phyloP scores from a whole-genome alignment of 306 rosid species.

The Vigna mungo region DNA sequence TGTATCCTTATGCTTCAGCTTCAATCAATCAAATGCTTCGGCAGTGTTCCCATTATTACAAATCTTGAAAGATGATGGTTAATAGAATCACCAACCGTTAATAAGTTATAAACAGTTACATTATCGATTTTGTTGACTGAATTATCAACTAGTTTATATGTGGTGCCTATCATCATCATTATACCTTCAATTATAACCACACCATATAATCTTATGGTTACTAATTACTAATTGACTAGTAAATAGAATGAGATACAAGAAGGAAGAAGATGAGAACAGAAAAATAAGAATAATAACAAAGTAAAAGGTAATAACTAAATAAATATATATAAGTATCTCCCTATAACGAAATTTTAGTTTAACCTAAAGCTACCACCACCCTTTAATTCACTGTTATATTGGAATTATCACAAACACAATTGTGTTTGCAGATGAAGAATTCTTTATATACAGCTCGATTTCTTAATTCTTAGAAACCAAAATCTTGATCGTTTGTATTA shows the following conservation, averaged over 20 bases:
- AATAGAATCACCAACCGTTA: no score
- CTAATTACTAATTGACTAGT: neutral
- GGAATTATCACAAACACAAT: slow-evolving; percentile 56
- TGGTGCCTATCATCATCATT: neutral
- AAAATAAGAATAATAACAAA: neutral
- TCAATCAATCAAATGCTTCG: no score
- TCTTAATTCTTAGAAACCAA: slow-evolving; percentile 34
- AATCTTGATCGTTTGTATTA: slow-evolving; percentile 43
- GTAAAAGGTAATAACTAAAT: neutral
- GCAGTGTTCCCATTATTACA: no score
- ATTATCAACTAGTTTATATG: no score
- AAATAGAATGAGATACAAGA: neutral
- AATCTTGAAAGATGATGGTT: no score
- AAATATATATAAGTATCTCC: slow-evolving; percentile 11
- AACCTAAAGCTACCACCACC: slow-evolving; percentile 44
- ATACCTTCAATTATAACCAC: neutral
- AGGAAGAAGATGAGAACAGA: neutral
- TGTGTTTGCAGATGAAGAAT: slow-evolving; percentile 37
- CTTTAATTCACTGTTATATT: slow-evolving; percentile 46
- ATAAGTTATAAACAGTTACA: no score
- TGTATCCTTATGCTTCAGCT: no score
- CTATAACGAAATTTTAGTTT: slow-evolving; percentile 5
- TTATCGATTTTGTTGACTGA: no score
- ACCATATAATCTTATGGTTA: neutral
- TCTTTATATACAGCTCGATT: slow-evolving; percentile 46